Percentiles rank a stretch among this genome's conserved stretches.
These are phyloP conservation scores for Phyllostachys edulis DNA, from an alignment of 176 grass and related monocot genomes.

Conservation along the genomic window DNA sequence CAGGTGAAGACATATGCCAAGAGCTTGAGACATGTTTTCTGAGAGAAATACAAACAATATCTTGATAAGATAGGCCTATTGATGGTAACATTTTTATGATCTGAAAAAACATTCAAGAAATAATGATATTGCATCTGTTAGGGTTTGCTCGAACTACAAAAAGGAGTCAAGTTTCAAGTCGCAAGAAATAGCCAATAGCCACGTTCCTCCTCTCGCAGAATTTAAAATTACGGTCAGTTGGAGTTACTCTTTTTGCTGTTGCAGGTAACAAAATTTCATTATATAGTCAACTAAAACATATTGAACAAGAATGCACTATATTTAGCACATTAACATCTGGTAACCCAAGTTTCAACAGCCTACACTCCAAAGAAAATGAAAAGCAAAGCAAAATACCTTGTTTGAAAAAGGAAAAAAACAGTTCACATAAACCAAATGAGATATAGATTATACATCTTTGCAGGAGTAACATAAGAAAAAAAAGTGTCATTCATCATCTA, in stretches of 20 bases:
- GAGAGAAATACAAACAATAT: slow-evolving; percentile 45
- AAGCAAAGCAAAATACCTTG: slow-evolving; percentile 2
- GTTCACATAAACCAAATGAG: slow-evolving; percentile 6
- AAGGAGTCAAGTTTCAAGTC: background rate
- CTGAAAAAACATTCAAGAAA: slow-evolving; percentile 7
- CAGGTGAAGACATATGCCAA: slow-evolving; percentile 88
- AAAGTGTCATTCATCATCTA: background rate
- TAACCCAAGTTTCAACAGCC: background rate
- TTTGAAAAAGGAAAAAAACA: background rate
- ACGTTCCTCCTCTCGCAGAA: background rate
- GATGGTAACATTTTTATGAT: slow-evolving; percentile 14
- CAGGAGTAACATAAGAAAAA: slow-evolving; percentile 17
- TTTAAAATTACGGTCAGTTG: background rate
- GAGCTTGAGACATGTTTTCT: slow-evolving; percentile 91
- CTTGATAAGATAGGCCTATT: slow-evolving; percentile 14
- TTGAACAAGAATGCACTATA: background rate
- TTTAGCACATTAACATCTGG: slow-evolving; percentile 26
- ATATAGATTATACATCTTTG: background rate
- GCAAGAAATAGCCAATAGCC: slow-evolving; percentile 6
- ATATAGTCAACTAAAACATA: slow-evolving; percentile 7
- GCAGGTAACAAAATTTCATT: background rate
- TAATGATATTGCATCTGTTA: background rate
- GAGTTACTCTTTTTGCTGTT: background rate
- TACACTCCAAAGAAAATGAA: background rate
- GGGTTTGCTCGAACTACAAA: slow-evolving; percentile 8